Evolutionary conservation across 345 rosid genomes (phyloP), one percentile per base, ranked within the genome.

Genomic region (Leavenworthia alabamica): DNA sequence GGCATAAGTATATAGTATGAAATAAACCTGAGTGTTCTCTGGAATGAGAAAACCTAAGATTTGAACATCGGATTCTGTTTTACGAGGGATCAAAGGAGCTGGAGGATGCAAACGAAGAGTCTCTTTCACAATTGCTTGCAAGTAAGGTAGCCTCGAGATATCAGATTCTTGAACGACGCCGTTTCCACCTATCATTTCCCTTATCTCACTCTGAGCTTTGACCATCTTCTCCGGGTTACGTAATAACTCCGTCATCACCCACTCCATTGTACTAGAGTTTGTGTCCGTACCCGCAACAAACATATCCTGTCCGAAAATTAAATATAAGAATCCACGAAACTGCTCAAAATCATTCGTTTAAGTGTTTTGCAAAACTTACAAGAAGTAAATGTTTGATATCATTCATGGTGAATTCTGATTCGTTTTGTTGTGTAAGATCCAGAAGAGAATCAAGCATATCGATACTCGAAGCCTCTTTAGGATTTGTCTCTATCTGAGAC

Each of bases 261-360:
- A 75, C 16, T 75, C 75, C 49, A 75, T 13, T n/a, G 75, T 66
- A 19, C 48, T 61, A 3, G 79, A 71, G 47, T 27, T 79, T 15
- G 83, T 79, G 17, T 83, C 85, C 0, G 78, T 71, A 0, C 83
- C 83, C 0, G 67, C 88, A 6, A 50, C 12, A 16, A 81, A 77
- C 39, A 75, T 2, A 28, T 75, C 83, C 79, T 80, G 55, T 12
- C 26, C 28, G 24, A 42, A 32, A 19, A 29, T 1, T 33, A 33
- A 33, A 11, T 3, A 5, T 33, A 33, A 33, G 2, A 33, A 33
- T 33, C 39, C 39, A 11, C 39, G 13, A 11, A 11, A 11, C n/a
- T n/a, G n/a, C n/a, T n/a, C n/a, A n/a, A n/a, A n/a, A n/a, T n/a
- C n/a, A n/a, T n/a, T n/a, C n/a, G n/a, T n/a, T n/a, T 33, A 33